Base-by-base conservation (phyloP, 2,329 filamentous ascomycete genomes). In the Penicillium sp. region DNA sequence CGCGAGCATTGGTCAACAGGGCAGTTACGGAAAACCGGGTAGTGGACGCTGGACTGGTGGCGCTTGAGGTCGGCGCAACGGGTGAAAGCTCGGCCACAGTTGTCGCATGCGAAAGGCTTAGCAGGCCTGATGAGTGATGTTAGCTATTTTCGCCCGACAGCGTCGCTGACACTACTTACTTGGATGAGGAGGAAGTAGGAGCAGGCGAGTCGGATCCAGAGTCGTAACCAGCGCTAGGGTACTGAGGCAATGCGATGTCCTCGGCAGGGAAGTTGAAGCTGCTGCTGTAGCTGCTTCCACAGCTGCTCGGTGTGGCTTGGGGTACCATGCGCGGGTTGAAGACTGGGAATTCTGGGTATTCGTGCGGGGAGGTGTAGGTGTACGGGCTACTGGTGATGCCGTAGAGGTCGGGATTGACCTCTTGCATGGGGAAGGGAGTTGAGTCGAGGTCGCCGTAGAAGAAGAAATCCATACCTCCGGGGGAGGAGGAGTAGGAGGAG, bases 41-140 rank as follows among this genome's bases (percentile, higher is more conserved):
- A 71, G 61, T 82, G 80, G 13, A 78, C 75, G 45, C 73, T 77
- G n/a, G 70, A 67, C 47, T 75, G 67, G 59, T 83, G 81, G 6
- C 80, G 78, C 57, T 77, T 76, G 10, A 82, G 66, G 60, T 83
- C 80, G 6, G 78, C 79, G 42, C 73, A 70, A 43, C 79, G 77
- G 14, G 72, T 75, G 66, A 81, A 80, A 36, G 64, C 65, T 68
- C 74, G 71, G 31, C 65, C 63, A 53, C 71, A 74, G 54, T 63
- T 56, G n/a, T 65, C 60, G 60, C 72, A 75, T 5, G 56, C 55
- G 27, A 69, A 74, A 11, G 68, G 67, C 52, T 71, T 71, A 31
- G 56, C 47, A 8, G 64, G 62, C 52, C 71, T 73, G 40, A 10
- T n/a, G 6, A 18, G 18, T 14, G 10, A 27, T 43, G 56, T 61